phyloP scores from a whole-genome alignment of 1,284 basidiomycete species.

The Ustilago hordei region DNA sequence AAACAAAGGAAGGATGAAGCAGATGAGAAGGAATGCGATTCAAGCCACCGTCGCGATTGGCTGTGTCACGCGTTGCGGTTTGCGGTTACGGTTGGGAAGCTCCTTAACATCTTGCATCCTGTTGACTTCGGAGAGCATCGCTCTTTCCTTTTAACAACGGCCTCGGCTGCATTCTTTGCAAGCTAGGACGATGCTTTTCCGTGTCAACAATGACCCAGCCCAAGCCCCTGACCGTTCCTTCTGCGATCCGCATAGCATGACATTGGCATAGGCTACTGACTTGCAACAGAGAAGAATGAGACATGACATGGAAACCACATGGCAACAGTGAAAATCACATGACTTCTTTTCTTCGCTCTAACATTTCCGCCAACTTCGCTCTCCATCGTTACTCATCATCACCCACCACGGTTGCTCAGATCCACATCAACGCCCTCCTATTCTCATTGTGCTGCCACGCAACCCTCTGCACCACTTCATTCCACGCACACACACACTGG shows the following conservation, averaged over 20 bases:
- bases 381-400: no score
- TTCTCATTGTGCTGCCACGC: no score
- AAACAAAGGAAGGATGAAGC: neutral
- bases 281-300: neutral
- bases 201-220: neutral
- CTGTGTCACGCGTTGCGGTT: conserved; percentile 1
- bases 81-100: neutral
- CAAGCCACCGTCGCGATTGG: neutral
- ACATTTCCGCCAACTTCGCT: no score
- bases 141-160: neutral
- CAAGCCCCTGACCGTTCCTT: conserved; percentile 13
- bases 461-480: no score
- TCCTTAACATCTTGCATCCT: conserved; percentile 16
- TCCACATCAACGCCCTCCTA: no score
- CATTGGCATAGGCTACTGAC: conserved; percentile 3
- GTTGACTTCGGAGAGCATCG: neutral
- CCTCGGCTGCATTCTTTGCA: conserved; percentile 17
- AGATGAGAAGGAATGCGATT: neutral
- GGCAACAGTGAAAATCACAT: no score
- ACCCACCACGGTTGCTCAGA: no score
- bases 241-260: conserved; percentile 16
- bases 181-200: neutral
- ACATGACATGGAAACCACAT: neutral
- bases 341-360: no score
- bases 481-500: no score